phyloP scores from a whole-genome alignment of 352 stramenopile species.

The Globisporangium takayamanum region DNA sequence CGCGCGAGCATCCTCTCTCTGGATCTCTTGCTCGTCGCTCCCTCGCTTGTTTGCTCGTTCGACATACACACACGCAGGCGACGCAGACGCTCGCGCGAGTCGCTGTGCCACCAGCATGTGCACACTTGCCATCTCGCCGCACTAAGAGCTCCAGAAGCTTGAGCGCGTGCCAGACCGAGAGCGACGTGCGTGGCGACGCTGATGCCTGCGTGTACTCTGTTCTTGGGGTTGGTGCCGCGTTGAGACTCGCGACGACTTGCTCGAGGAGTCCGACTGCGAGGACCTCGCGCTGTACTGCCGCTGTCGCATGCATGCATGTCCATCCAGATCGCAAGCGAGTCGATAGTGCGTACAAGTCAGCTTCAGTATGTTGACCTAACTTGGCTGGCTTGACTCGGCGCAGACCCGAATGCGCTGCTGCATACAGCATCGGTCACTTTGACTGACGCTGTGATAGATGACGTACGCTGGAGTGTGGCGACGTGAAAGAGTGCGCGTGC shows the following conservation, averaged over 20 bases:
- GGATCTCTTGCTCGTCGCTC: background rate
- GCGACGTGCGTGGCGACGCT: background rate
- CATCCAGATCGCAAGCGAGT: background rate
- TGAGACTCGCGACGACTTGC: slow-evolving; percentile 28
- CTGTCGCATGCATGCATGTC: slow-evolving; percentile 2
- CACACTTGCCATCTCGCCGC: slow-evolving; percentile 25
- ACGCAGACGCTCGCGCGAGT: too few relatives aligned
- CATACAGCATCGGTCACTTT: background rate
- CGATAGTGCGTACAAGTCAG: too few relatives aligned
- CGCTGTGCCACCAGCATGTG: background rate
- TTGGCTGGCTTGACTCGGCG: background rate
- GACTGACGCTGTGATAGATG: background rate
- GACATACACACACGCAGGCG: background rate
- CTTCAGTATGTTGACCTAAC: background rate
- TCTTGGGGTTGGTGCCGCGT: background rate
- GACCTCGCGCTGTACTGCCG: slow-evolving; percentile 12
- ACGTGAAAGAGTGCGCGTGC: slow-evolving; percentile 43
- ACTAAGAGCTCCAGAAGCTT: slow-evolving; percentile 43
- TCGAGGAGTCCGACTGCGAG: slow-evolving; percentile 29
- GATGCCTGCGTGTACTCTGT: slow-evolving; percentile 9
- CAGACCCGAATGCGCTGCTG: background rate
- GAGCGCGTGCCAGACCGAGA: slow-evolving; percentile 44
- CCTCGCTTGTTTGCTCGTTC: too few relatives aligned
- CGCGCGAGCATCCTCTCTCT: background rate
- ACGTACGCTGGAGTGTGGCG: slow-evolving; percentile 28